Percentiles rank a stretch among this genome's conserved stretches.
phyloP scores from a whole-genome alignment of 352 stramenopile species.

The Pilasporangium apinafurcum region DNA sequence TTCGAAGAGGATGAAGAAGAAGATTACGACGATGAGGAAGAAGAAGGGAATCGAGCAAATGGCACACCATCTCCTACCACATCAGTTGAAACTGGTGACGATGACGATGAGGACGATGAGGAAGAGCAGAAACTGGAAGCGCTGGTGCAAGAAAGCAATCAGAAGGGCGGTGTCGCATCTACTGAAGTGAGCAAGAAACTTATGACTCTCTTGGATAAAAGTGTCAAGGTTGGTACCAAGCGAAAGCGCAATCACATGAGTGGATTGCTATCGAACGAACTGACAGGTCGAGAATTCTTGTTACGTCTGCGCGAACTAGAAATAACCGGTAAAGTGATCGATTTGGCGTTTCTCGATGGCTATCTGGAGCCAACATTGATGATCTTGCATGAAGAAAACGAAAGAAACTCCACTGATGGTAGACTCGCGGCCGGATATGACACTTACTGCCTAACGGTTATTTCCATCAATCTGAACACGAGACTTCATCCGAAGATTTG shows the following conservation, averaged over 20 bases:
- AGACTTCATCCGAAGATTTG: slow-evolving; percentile 85
- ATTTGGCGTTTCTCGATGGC: slow-evolving; percentile 77
- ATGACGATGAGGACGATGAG: slow-evolving; percentile 78
- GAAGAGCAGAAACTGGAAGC: slow-evolving; percentile 71
- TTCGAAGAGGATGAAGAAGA: slow-evolving; percentile 79
- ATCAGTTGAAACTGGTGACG: slow-evolving; percentile 15
- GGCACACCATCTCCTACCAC: no score
- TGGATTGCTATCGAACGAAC: slow-evolving; percentile 58
- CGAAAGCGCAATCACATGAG: slow-evolving; percentile 67
- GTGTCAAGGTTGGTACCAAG: slow-evolving; percentile 72
- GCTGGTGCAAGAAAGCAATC: slow-evolving; percentile 68
- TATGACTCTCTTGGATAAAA: slow-evolving; percentile 67
- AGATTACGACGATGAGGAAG: slow-evolving; percentile 44
- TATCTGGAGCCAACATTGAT: slow-evolving; percentile 85
- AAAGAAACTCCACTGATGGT: slow-evolving; percentile 59
- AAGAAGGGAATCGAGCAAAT: neutral
- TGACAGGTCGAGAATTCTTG: slow-evolving; percentile 72
- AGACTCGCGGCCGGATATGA: slow-evolving; percentile 68
- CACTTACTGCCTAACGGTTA: slow-evolving; percentile 78
- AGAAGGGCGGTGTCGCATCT: slow-evolving; percentile 32
- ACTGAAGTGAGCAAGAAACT: slow-evolving; percentile 63
- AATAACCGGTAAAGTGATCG: slow-evolving; percentile 71
- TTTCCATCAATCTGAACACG: slow-evolving; percentile 86
- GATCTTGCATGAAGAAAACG: slow-evolving; percentile 83
- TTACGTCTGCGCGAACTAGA: slow-evolving; percentile 66